Evolutionary conservation across 148 eudicot species (phyloP), one percentile per base, ranked within the genome.

Genomic region (Amaranthus hypochondriacus): DNA sequence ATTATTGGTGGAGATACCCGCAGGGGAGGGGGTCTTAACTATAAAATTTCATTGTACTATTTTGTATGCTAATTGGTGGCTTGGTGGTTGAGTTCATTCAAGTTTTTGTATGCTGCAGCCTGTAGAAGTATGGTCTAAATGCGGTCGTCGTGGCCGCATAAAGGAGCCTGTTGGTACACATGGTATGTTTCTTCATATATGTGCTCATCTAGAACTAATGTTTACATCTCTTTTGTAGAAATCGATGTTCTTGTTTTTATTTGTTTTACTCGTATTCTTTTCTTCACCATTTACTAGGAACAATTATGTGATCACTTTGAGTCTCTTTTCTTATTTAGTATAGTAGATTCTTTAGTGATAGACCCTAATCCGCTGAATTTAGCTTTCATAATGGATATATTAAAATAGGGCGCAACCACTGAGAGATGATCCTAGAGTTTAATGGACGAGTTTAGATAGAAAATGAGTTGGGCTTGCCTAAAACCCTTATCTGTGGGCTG

Each of bases 131-230:
- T 92, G 84, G 89, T 79, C 96, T 21, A 95, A 95, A 77, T 79
- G 88, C 59, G 98, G 98, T 66, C 89, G 93, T 2, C 96, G 98
- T 71, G 98, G 98, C 68, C 97, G 96, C 69, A 81, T 95, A 58
- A 92, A 83, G 80, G 98, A 95, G 84, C 93, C 98, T 66, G 89
- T 95, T 69, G 98, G 98, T 66, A 95, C 96, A 70, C 98, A 95
- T 71, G 97, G 98, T 95, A 92, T 75, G 85, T 51, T 73, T 76
- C 76, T 61, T 48, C 39, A n/a, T 47, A 2, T 28, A 14, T 42
- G 42, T n/a, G 47, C 42, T 43, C 11, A 11, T 28, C 72, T 5
- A 28, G 52, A 64, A 63, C 9, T 9, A 28, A 4, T 49, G 4
- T 66, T 15, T 65, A 0, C 1, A 48, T 66, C 49, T 5, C 6